Evolutionary conservation across 2,329 filamentous ascomycete species (phyloP), one percentile per base, ranked within the genome.

Genomic region (Teratosphaeria nubilosa): DNA sequence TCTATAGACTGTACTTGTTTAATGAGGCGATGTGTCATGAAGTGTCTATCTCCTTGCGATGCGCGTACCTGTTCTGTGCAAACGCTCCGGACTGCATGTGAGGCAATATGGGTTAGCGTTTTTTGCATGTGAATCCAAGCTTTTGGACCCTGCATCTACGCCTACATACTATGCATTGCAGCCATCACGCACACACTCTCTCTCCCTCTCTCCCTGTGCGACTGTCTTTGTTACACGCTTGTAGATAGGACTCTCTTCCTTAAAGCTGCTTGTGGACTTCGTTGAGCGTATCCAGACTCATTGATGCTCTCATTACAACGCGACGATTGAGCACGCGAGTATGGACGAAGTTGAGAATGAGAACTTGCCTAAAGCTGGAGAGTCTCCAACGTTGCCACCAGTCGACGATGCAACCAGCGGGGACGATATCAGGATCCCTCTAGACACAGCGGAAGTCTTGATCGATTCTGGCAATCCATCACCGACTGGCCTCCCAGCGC

Each of bases 341-440:
- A 72, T 72, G 71, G 71, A 73, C 61, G 71, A 73, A 62, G 70
- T 73, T 53, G 71, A 72, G 62, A 72, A 73, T 51, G 70, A 70
- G 30, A 62, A 63, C 54, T 59, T 72, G 20, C 69, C 70, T n/a
- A 64, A 66, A 25, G 66, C 70, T 20, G 70, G 69, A 57, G 69
- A 70, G 60, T 69, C 66, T 59, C 69, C 68, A 16, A 70, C 68
- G 9, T 56, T 71, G 16, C 57, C 64, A 34, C 64, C 68, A 2
- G 58, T 68, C n/a, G 62, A 61, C 22, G 62, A 65, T 13, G 60
- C 65, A 20, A 60, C 53, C 10, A 53, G 57, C 25, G 50, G 41
- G 22, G 48, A 45, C 22, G 37, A 30, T 1, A 20, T 13, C 16
- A 58, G 63, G 50, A 57, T 59, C 24, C 41, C 53, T 5, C 55